Evolutionary conservation across 176 grass and related monocot species (phyloP).

Genomic region (Musa acuminata): DNA sequence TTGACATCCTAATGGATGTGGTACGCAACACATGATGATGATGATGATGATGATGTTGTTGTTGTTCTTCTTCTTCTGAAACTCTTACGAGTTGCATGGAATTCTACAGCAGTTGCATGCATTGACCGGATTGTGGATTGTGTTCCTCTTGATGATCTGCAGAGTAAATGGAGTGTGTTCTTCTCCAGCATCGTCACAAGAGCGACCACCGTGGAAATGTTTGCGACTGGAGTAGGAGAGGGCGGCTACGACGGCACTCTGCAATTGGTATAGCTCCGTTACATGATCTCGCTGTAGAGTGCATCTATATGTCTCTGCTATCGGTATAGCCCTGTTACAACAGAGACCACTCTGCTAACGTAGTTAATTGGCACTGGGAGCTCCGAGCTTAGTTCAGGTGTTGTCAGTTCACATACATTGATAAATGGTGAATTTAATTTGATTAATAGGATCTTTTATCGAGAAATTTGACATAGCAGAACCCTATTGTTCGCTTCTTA

Average conservation of each 20-base stretch:
- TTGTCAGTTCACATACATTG: no score
- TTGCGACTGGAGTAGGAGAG: neutral
- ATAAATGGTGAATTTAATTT: no score
- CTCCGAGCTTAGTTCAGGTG: no score
- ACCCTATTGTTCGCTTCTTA: no score
- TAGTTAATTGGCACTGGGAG: no score
- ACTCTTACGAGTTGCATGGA: neutral
- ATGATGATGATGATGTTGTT: neutral
- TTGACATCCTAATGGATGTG: constrained; percentile 36
- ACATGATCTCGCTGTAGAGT: neutral
- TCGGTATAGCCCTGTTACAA: constrained; percentile 7
- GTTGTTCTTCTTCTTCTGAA: neutral
- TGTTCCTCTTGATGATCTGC: constrained; percentile 17
- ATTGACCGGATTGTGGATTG: neutral
- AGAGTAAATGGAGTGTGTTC: constrained; percentile 35
- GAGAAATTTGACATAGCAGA: no score
- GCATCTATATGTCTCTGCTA: neutral
- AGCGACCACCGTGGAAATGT: constrained; percentile 23
- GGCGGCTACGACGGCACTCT: constrained; percentile 33
- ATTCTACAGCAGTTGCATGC: no score
- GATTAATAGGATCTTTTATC: no score
- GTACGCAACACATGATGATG: constrained; percentile 27
- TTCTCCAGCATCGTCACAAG: constrained; percentile 33
- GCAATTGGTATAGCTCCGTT: constrained; percentile 33
- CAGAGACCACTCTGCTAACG: neutral